Percentiles rank a stretch among this genome's conserved stretches.
Conservation (phyloP, 257 asterid species). For the Solanum medicagineum region DNA sequence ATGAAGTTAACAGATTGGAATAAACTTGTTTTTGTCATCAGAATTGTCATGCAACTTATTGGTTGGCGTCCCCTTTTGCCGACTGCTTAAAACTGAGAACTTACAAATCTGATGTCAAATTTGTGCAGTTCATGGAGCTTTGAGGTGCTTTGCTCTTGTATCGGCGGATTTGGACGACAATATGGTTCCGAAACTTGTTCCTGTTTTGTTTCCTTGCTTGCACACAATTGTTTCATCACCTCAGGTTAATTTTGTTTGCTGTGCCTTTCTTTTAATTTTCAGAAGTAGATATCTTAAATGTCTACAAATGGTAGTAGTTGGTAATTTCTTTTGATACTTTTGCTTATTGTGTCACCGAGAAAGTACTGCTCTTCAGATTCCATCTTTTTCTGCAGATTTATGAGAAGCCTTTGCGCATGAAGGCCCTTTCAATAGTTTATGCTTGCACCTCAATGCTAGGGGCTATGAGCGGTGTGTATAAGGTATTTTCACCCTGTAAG, state of each 20-base stretch:
- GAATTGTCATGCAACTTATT: not conserved
- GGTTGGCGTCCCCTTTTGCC: not conserved
- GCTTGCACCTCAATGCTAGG: conserved; percentile 77
- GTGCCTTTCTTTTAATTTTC: not conserved
- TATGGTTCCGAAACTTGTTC: conserved; percentile 68
- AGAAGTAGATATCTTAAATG: not conserved
- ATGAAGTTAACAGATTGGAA: not conserved
- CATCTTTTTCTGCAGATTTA: conserved; percentile 45
- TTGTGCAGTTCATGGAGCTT: conserved; percentile 81
- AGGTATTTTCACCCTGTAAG: conserved; percentile 35
- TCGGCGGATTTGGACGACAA: conserved; percentile 88
- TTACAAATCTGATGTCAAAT: not conserved
- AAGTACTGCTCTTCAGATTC: conserved; percentile 5
- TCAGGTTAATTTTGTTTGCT: conserved; percentile 39
- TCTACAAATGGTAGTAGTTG: not conserved
- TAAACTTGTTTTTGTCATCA: not conserved
- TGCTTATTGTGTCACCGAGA: not conserved
- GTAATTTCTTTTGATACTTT: not conserved
- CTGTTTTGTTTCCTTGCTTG: conserved; percentile 76
- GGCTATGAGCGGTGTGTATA: conserved; percentile 74
- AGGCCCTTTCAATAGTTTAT: conserved; percentile 73
- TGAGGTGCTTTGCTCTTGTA: conserved; percentile 84
- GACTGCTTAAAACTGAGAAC: not conserved
- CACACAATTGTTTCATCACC: conserved; percentile 70
- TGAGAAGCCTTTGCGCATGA: conserved; percentile 58